Percentiles rank a stretch among this genome's conserved stretches.
Conservation (phyloP, 1,139 yeast genomes). For the Protomyces gravidus region DNA sequence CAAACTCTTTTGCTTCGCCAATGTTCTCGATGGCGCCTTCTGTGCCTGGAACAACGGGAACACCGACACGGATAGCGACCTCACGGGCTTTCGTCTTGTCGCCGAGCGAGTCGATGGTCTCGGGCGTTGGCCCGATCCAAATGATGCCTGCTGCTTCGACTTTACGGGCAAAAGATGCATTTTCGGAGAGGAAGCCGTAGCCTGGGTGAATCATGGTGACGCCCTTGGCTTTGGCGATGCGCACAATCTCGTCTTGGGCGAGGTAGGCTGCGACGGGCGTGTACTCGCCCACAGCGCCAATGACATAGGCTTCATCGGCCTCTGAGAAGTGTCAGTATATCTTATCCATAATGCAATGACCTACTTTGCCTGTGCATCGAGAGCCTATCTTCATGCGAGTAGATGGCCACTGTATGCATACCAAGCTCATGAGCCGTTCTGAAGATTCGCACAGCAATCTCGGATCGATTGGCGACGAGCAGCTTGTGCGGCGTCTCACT, state of each 20-base stretch:
- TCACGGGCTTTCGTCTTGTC: constrained; percentile 94
- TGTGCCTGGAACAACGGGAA: constrained; percentile 96
- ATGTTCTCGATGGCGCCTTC: constrained; percentile 89
- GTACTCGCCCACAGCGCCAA: constrained; percentile 83
- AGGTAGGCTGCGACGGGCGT: constrained; percentile 95
- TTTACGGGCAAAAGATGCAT: constrained; percentile 87
- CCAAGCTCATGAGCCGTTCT: constrained; percentile 97
- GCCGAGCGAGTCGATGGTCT: constrained; percentile 92
- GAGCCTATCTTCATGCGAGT: constrained; percentile 91
- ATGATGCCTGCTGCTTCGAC: constrained; percentile 88
- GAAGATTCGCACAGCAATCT: constrained; percentile 50
- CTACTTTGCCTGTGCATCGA: constrained; percentile 74
- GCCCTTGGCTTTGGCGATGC: constrained; percentile 77
- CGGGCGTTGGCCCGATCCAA: constrained; percentile 92
- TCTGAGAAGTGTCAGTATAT: constrained; percentile 34
- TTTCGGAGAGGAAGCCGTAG: constrained; percentile 92
- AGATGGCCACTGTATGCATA: constrained; percentile 96
- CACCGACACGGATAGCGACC: constrained; percentile 73
- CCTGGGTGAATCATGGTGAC: constrained; percentile 99
- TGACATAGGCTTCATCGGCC: constrained; percentile 58
- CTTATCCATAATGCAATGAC: constrained; percentile 29
- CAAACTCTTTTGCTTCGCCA: constrained; percentile 74
- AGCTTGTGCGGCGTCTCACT: constrained; percentile 22
- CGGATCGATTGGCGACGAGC: constrained; percentile 31
- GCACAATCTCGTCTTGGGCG: constrained; percentile 91